Conservation (phyloP, 805 yeast genomes). For the Hanseniaspora guilliermondii region DNA sequence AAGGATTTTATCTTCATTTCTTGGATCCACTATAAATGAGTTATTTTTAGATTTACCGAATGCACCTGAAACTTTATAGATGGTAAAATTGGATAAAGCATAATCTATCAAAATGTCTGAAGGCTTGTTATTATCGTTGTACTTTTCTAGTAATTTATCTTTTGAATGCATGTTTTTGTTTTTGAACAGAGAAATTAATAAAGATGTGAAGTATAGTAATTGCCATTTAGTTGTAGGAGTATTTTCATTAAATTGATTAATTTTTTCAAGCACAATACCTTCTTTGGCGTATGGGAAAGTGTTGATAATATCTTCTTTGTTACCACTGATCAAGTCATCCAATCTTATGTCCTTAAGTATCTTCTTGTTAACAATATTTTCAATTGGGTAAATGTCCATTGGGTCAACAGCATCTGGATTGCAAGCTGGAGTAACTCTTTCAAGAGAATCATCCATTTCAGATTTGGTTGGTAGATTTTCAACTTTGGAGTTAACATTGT, state of each 20-base stretch:
- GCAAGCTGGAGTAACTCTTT: slow-evolving; percentile 74
- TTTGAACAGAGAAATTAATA: slow-evolving; percentile 66
- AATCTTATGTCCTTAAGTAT: slow-evolving; percentile 57
- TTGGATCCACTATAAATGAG: slow-evolving; percentile 74
- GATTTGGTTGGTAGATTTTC: slow-evolving; percentile 59
- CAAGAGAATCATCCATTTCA: slow-evolving; percentile 47
- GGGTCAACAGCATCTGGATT: slow-evolving; percentile 69
- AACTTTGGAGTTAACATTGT: slow-evolving; percentile 59
- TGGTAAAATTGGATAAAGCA: slow-evolving; percentile 58
- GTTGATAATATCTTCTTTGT: slow-evolving; percentile 41
- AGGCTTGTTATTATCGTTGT: slow-evolving; percentile 40
- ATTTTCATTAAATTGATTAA: slow-evolving; percentile 31
- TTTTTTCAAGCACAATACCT: slow-evolving; percentile 39
- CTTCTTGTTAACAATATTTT: slow-evolving; percentile 52
- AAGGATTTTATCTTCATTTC: slow-evolving; percentile 71
- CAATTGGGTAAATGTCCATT: slow-evolving; percentile 69
- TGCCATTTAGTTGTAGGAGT: slow-evolving; percentile 48
- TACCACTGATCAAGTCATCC: slow-evolving; percentile 45
- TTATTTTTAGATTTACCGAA: slow-evolving; percentile 66
- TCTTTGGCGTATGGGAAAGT: slow-evolving; percentile 54
- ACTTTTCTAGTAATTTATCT: slow-evolving; percentile 43
- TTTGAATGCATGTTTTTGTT: slow-evolving; percentile 56
- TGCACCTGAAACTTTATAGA: slow-evolving; percentile 42
- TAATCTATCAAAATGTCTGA: slow-evolving; percentile 64
- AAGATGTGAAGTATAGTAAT: slow-evolving; percentile 65